Evolutionary conservation across 2,329 filamentous ascomycete species (phyloP).

Genomic region (Arthrinium phaeospermum): DNA sequence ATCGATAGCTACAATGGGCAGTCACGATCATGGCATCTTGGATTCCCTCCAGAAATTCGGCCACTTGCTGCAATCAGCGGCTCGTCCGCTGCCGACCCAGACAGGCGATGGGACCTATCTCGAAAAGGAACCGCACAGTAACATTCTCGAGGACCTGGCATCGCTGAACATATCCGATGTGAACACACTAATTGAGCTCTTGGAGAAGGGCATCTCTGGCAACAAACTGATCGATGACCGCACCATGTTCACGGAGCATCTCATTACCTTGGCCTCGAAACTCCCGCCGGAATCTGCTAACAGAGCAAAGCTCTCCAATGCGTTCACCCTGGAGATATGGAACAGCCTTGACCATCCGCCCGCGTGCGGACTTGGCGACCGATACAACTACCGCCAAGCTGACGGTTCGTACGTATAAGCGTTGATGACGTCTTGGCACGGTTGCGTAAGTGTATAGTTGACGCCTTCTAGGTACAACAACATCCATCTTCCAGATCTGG

Average conservation of each 20-base stretch:
- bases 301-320: constrained; percentile 19
- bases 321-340: constrained; percentile 23
- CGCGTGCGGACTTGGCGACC: constrained; percentile 18
- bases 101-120: constrained; percentile 16
- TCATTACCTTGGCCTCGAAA: constrained; percentile 20
- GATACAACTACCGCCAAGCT: constrained; percentile 21
- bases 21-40: not conserved
- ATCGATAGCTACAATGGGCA: not conserved
- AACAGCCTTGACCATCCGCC: constrained; percentile 22
- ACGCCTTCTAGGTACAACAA: constrained; percentile 51
- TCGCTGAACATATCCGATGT: constrained; percentile 11
- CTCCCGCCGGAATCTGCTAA: constrained; percentile 11
- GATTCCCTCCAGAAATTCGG: constrained; percentile 5
- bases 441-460: not conserved
- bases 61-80: constrained; percentile 14
- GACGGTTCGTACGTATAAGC: constrained; percentile 21
- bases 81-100: constrained; percentile 14
- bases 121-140: not conserved
- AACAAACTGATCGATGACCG: constrained; percentile 13
- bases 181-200: constrained; percentile 1
- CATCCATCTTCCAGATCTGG: constrained; percentile 66
- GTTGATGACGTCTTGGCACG: not conserved
- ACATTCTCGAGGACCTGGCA: constrained; percentile 10
- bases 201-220: constrained; percentile 3
- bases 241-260: constrained; percentile 21